Percentiles rank a stretch among this genome's conserved stretches.
phyloP scores from a whole-genome alignment of 345 rosid genomes.

The Draba incana region DNA sequence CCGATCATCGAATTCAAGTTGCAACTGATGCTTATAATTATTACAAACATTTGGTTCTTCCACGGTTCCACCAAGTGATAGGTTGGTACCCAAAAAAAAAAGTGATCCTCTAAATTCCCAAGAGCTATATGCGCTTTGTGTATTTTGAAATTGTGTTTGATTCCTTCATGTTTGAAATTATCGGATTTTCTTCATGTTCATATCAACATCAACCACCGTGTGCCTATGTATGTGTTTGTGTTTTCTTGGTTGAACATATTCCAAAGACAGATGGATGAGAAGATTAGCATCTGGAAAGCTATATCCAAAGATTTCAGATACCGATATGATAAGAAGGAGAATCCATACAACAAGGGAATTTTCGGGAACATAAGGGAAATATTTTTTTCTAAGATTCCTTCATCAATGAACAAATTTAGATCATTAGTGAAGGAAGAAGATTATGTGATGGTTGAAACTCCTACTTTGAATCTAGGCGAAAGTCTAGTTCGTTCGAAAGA shows the following conservation, averaged over 20 bases:
- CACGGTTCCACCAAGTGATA: no score
- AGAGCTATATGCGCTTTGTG: background rate
- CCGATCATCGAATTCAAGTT: no score
- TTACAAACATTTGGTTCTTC: no score
- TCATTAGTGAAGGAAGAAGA: constrained; percentile 73
- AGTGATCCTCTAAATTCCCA: background rate
- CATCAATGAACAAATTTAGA: constrained; percentile 78
- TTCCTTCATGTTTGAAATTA: constrained; percentile 67
- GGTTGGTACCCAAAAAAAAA: no score
- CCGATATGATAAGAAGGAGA: constrained; percentile 85
- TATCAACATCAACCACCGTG: constrained; percentile 78
- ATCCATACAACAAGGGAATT: constrained; percentile 70
- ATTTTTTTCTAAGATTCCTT: constrained; percentile 67
- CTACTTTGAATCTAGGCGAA: constrained; percentile 54
- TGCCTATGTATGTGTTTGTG: constrained; percentile 63
- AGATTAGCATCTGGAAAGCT: constrained; percentile 55
- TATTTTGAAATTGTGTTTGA: constrained; percentile 6
- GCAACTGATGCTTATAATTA: no score
- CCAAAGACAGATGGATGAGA: constrained; percentile 39
- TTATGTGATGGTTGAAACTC: constrained; percentile 41
- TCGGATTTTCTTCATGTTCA: constrained; percentile 88
- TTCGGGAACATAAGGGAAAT: constrained; percentile 57
- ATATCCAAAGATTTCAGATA: constrained; percentile 73
- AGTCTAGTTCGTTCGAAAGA: constrained; percentile 55
- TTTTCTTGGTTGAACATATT: constrained; percentile 76